Base-by-base conservation (phyloP, 2,329 filamentous ascomycete species). In the Pyrenochaeta sp. region DNA sequence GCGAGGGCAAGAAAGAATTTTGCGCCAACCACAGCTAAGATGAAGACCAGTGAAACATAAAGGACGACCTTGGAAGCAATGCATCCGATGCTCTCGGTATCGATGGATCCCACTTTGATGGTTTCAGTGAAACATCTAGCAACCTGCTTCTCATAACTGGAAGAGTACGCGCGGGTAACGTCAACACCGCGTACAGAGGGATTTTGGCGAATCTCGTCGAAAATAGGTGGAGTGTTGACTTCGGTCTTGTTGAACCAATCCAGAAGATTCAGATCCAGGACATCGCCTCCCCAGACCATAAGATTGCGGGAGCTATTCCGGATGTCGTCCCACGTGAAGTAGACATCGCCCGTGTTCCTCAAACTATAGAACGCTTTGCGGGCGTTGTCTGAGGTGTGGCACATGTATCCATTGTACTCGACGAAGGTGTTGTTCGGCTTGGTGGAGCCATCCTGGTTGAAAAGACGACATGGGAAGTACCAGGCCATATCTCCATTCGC, bases 21-120 rank as follows among this genome's bases (percentile, higher is more conserved):
- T 51, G 88, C 82, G 11, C 82, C 67, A 4, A 99, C 95, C 37
- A 99, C 90, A 4, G 90, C 85, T 47, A 99, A 75, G 73, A 99
- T 99, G 71, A 99, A 89, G 40, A 88, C 85, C 53, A 99, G 78
- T 3, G 93, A 95, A 38, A 96, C 86, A 67, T 99, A 99, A 29
- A 99, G 85, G 3, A 99, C 94, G 18, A 99, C 92, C 74, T 96
- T 89, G 54, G 93, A 96, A 2, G 94, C 94, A 69, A 99, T 99
- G 75, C 94, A 99, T 11, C 94, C 94, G 35, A 99, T 89, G 6
- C 90, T 96, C 61, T 96, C 92, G 0, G 94, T 97, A 64, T 99
- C 95, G 48, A 99, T 88, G 9, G 88, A 92, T 45, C 94, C 94
- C 37, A 99, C 94, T 71, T 93, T 96, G 81, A 96, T 90, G 53